Percentiles rank a stretch among this genome's conserved stretches.
Evolutionary conservation across 768 basidiomycete genomes (phyloP).

Genomic region (Leccinum barrowsii): DNA sequence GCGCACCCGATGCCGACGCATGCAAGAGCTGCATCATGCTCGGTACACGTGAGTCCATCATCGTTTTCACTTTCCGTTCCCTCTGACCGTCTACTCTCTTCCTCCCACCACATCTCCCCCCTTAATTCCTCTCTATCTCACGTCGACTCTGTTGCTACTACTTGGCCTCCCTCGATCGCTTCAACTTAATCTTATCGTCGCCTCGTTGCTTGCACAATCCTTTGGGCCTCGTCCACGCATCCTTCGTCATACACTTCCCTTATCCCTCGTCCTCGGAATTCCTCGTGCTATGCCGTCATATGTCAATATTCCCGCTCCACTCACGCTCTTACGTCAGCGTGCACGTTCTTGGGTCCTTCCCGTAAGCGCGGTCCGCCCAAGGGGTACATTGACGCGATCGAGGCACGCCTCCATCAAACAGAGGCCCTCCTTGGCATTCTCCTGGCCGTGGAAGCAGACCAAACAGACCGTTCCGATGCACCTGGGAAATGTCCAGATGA

Average conservation of each 20-base stretch:
- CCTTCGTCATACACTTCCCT: constrained; percentile 5
- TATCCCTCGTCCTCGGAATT: constrained; percentile 4
- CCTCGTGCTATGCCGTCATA: not conserved
- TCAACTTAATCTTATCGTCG: constrained; percentile 13
- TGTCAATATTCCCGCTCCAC: not conserved
- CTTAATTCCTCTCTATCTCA: constrained; percentile 1
- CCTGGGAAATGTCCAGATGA: constrained; percentile 26
- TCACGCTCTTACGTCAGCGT: constrained; percentile 42
- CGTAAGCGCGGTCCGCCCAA: constrained; percentile 87
- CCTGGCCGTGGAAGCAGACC: constrained; percentile 42
- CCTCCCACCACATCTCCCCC: not conserved
- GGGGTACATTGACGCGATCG: constrained; percentile 93
- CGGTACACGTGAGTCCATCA: constrained; percentile 54
- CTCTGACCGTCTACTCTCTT: constrained; percentile 4
- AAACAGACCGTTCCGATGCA: constrained; percentile 21
- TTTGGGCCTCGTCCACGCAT: constrained; percentile 5
- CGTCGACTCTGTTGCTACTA: not conserved
- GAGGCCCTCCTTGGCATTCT: constrained; percentile 86
- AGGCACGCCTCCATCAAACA: constrained; percentile 85
- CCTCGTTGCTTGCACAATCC: not conserved
- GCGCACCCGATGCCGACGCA: constrained; percentile 51
- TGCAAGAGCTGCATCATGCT: constrained; percentile 78
- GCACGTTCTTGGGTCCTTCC: constrained; percentile 76
- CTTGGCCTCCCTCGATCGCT: constrained; percentile 2
- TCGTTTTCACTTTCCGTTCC: not conserved